These are phyloP conservation scores for Metarhizium humberi DNA, from an alignment of 2,329 filamentous ascomycete genomes.

Conservation along the genomic window DNA sequence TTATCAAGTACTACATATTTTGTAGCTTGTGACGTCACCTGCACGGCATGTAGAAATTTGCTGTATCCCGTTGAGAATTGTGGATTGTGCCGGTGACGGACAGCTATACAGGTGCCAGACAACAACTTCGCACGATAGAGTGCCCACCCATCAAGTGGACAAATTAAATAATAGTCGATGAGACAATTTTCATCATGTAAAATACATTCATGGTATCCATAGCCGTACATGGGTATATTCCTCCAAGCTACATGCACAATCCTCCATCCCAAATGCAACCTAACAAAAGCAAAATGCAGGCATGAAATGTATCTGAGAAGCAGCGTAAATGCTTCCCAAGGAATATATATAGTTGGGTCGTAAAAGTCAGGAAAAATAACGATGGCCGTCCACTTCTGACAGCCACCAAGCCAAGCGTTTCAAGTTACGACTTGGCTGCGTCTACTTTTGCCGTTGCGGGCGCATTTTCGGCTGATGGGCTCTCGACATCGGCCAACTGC, in stretches of 20 bases:
- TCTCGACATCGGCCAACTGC: neutral
- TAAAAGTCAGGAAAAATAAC: neutral
- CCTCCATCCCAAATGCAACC: neutral
- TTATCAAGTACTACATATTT: neutral
- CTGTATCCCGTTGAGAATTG: neutral
- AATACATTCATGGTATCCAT: slow-evolving; percentile 2
- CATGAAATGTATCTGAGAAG: neutral
- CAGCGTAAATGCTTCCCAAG: neutral
- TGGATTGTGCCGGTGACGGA: neutral
- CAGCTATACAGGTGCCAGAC: too few species aligned
- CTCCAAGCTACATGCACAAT: neutral
- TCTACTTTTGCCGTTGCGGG: neutral
- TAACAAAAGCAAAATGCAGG: neutral
- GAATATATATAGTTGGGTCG: neutral
- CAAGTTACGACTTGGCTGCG: neutral
- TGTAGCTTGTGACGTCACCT: neutral
- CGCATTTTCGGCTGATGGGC: neutral
- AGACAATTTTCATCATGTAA: neutral
- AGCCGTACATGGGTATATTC: slow-evolving; percentile 6
- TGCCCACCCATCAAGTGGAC: too few species aligned
- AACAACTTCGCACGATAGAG: too few species aligned
- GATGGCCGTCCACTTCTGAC: neutral
- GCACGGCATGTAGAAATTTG: neutral
- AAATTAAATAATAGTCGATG: neutral
- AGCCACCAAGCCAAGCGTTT: neutral